phyloP scores from a whole-genome alignment of 140 eudicot species.

The Erigeron philadelphicus region DNA sequence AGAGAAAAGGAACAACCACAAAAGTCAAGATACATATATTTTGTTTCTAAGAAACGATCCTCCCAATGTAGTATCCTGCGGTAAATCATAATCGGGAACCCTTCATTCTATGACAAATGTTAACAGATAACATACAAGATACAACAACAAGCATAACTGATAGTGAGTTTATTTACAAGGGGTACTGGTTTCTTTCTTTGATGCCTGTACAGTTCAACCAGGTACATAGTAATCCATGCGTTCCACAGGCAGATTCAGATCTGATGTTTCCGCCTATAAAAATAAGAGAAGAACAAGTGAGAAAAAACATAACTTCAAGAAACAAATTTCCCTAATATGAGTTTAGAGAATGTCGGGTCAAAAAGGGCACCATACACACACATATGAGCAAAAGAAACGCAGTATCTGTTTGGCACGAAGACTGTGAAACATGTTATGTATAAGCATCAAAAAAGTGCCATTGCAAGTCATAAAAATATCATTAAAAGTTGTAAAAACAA shows the following conservation, averaged over 20 bases:
- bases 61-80: conserved; percentile 1
- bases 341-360: not conserved
- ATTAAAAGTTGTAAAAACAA: no score
- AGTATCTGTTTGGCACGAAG: not conserved
- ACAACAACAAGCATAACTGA: conserved; percentile 9
- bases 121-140: conserved; percentile 20
- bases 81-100: not conserved
- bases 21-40: not conserved
- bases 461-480: no score
- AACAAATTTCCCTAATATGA: not conserved
- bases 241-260: conserved; percentile 82
- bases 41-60: not conserved
- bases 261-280: conserved; percentile 79
- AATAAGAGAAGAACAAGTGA: not conserved
- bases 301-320: not conserved
- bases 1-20: conserved; percentile 1
- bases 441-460: no score
- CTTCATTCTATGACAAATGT: not conserved
- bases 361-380: not conserved
- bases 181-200: not conserved
- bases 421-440: no score
- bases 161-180: conserved; percentile 28
- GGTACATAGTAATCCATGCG: conserved; percentile 96
- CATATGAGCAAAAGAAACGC: not conserved
- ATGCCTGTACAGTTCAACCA: conserved; percentile 38